Conservation (phyloP, 257 asterid genomes). For the Anisodus acutangulus region DNA sequence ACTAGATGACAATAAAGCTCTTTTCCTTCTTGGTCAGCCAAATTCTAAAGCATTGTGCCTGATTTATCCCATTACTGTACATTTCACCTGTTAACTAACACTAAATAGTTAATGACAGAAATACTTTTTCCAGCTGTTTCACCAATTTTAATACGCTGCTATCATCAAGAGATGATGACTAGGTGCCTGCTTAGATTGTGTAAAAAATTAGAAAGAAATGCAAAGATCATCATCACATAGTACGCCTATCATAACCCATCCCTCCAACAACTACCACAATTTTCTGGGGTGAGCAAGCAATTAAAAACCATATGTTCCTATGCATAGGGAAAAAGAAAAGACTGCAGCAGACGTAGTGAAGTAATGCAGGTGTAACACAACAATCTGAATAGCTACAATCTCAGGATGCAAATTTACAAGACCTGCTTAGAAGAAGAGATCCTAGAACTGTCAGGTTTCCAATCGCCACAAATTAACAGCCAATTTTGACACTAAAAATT, state of each 20-base stretch:
- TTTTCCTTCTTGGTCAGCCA: slow-evolving; percentile 16
- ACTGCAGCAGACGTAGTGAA: neutral
- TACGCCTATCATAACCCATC: neutral
- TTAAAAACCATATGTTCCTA: slow-evolving; percentile 13
- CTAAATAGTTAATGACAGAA: slow-evolving; percentile 1
- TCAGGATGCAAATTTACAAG: neutral
- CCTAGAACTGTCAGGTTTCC: slow-evolving; percentile 1
- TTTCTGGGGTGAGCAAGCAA: slow-evolving; percentile 11
- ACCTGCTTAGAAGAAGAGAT: slow-evolving; percentile 4
- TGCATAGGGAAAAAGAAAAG: neutral
- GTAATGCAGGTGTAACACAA: neutral
- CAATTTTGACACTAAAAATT: neutral
- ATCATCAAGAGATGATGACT: neutral
- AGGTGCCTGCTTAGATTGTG: neutral
- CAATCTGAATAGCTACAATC: neutral
- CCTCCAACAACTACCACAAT: neutral
- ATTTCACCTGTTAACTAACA: neutral
- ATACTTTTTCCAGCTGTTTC: neutral
- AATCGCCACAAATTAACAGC: neutral
- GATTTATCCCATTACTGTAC: slow-evolving; percentile 19
- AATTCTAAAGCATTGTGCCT: neutral
- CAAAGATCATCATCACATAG: slow-evolving; percentile 10
- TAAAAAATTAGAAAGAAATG: neutral
- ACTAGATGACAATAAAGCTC: neutral
- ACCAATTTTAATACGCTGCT: slow-evolving; percentile 1